Base-by-base conservation (phyloP, 2,329 filamentous ascomycete genomes). In the Apiospora phragmitis region DNA sequence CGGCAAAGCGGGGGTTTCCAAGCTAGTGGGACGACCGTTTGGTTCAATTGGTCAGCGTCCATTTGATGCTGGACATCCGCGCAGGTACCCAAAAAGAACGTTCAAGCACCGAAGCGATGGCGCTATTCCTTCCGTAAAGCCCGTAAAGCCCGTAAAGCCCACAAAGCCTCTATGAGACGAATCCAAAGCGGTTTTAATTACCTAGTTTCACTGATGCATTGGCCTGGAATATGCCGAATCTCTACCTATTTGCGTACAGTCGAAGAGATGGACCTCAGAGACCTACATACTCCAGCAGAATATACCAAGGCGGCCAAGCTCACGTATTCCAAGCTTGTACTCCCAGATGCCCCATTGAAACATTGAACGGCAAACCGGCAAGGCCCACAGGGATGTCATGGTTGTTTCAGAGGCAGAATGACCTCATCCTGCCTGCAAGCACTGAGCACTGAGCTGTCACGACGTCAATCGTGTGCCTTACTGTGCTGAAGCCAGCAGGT, bases 331-430 rank as follows among this genome's bases (percentile, higher is more conserved):
- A 59, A 59, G 51, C 51, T 59, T 59, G 51, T 43, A 45, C n/a
- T 18, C 26, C 11, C 51, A 38, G 16, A 1, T 38, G 43, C 43
- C 21, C 45, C 67, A 49, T 68, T 16, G 67, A 38, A 49, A 43
- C 66, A 68, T 8, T 35, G 16, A 26, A 68, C 67, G 67, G 67
- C 45, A 49, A 55, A 38, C 45, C 67, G 67, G 67, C 67, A 68
- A 38, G 35, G 67, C 67, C 67, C 45, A 49, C 45, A 32, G 18
- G 65, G 42, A 35, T 62, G 55, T 62, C 55, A 62, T 62, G 55
- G 55, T 62, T 51, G 67, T 68, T 68, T 68, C 67, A 68, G 45
- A 55, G 67, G 29, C 32, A 41, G 16, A 4, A 68, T 68, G 67
- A 68, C 67, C 67, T 68, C 67, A 68, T 68, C 16, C 29, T 68